Percentiles rank a stretch among this genome's conserved stretches.
Evolutionary conservation across 371 early-diverging fungal genomes (phyloP).

Genomic region (Dinochytrium kinnereticum): DNA sequence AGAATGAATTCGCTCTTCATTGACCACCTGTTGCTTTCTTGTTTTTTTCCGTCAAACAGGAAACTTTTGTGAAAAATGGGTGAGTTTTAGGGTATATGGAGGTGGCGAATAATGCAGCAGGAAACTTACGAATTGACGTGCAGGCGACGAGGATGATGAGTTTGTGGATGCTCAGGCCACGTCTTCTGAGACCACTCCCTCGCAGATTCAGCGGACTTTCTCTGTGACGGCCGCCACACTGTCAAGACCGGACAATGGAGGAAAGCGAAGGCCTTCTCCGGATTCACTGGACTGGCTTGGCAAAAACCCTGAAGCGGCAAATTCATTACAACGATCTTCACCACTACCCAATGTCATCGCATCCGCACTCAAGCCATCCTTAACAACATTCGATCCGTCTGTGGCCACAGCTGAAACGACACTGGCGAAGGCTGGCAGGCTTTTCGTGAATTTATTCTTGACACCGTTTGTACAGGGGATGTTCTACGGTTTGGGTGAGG

Average conservation of each 20-base stretch:
- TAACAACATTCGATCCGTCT: neutral
- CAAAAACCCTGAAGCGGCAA: neutral
- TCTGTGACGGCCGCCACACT: neutral
- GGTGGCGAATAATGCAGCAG: too few relatives aligned
- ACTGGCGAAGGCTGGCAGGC: neutral
- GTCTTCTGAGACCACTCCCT: neutral
- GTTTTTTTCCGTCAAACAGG: neutral
- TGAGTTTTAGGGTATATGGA: neutral
- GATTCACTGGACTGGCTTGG: conserved; percentile 10
- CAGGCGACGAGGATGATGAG: neutral
- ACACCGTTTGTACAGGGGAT: conserved; percentile 50
- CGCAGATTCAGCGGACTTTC: neutral
- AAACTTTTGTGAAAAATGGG: neutral
- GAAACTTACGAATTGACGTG: neutral
- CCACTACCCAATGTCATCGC: neutral
- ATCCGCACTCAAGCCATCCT: neutral
- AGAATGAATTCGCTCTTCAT: too few relatives aligned
- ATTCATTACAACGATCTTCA: neutral
- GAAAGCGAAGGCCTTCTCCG: neutral
- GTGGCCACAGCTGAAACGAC: neutral
- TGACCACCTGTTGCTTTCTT: too few relatives aligned
- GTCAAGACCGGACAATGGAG: neutral
- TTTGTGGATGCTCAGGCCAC: neutral
- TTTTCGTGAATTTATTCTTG: conserved; percentile 17
- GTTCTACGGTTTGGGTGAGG: conserved; percentile 54